Conservation (phyloP, 495 filamentous ascomycete species). For the Xanthoparmelia taractica region DNA sequence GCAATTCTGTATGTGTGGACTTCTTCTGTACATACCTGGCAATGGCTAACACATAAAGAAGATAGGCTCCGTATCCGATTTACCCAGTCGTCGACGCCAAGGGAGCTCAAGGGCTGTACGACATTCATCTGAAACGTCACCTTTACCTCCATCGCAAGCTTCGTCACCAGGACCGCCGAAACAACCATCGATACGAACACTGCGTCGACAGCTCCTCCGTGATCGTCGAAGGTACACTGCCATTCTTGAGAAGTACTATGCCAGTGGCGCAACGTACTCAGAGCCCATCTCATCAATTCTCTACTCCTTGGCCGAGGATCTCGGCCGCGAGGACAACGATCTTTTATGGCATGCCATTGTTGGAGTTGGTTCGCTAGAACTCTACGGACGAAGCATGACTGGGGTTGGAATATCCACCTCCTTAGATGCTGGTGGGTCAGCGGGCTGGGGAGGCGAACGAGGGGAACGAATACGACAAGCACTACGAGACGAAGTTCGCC, state of each 20-base stretch:
- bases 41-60: slow-evolving; percentile 29
- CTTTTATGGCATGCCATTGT: slow-evolving; percentile 91
- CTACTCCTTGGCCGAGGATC: slow-evolving; percentile 88
- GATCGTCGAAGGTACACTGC: slow-evolving; percentile 69
- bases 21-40: too few species aligned
- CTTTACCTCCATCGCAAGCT: slow-evolving; percentile 43
- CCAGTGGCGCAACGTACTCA: slow-evolving; percentile 78
- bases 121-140: slow-evolving; percentile 34
- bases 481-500: slow-evolving; percentile 86
- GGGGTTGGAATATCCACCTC: slow-evolving; percentile 67
- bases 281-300: slow-evolving; percentile 90
- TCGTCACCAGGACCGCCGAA: slow-evolving; percentile 51
- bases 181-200: slow-evolving; percentile 54
- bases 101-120: slow-evolving; percentile 24
- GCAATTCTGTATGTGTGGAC: slow-evolving; percentile 65
- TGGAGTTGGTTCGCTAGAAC: slow-evolving; percentile 81
- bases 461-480: slow-evolving; percentile 78
- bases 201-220: slow-evolving; percentile 64
- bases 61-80: slow-evolving; percentile 51
- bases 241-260: slow-evolving; percentile 71
- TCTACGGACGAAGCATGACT: slow-evolving; percentile 77
- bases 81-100: slow-evolving; percentile 38
- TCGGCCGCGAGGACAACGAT: slow-evolving; percentile 94
- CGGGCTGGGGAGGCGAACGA: slow-evolving; percentile 75
- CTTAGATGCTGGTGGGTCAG: slow-evolving; percentile 48